Evolutionary conservation across 768 basidiomycete species (phyloP), one percentile per base, ranked within the genome.

Genomic region (Amyloporia xantha): DNA sequence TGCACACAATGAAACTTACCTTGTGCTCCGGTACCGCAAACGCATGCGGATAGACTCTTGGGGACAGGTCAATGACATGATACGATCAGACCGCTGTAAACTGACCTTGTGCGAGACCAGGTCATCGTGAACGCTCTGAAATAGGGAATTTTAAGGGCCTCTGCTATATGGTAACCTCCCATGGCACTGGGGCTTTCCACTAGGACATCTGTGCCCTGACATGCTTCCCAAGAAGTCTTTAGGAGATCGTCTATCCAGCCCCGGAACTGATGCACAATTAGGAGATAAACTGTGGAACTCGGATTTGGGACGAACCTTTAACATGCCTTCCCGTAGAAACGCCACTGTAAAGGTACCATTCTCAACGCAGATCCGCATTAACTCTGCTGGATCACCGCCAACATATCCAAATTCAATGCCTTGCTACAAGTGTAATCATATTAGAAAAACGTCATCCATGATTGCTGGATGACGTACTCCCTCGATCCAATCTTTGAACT

Each of bases 51-150:
- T 98, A 99, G 5, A 89, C 93, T 60, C 89, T 87, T n/a, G n/a
- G 44, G 36, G n/a, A 48, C 44, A 38, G 19, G 48, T 21, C 11
- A 28, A 15, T 25, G 25, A 43, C 52, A 24, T 2, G 20, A 6
- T 24, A 38, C 41, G 17, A 17, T 2, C 25, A 17, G 10, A 4
- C 25, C 6, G 1, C 15, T 30, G 28, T 35, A 41, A 59, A 28
- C 53, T 23, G 78, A 60, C 86, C 92, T 79, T 23, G 95, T 98
- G 46, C 95, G 78, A 11, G 91, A 86, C 94, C 95, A 98, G 0
- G 90, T 91, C 96, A 97, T 98, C 0, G 94, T 95, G 63, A 97
- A 96, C 6, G 91, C 92, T 50, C 92, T 75, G 68, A 86, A 99
- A 65, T 95, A 99, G 1, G 95, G 95, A 33, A 98, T 93, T 20